These are phyloP conservation scores for Monilinia polystroma DNA, from an alignment of 2,329 filamentous ascomycete genomes.

Conservation along the genomic window DNA sequence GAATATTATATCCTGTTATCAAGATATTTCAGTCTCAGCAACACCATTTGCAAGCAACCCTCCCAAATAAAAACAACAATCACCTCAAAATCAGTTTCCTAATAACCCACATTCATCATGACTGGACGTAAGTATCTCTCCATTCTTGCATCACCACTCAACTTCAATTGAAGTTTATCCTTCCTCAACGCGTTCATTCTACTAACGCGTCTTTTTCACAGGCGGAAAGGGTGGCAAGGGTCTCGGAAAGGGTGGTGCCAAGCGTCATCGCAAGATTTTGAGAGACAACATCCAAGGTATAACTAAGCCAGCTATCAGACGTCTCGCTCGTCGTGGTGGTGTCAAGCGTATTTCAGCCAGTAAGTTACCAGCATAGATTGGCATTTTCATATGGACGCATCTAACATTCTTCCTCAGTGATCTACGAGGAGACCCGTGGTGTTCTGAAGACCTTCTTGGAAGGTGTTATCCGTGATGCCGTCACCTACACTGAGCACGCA, in stretches of 20 bases:
- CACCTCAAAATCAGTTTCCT: constrained; percentile 16
- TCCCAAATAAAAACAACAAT: constrained; percentile 5
- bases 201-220: constrained; percentile 35
- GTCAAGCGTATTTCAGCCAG: constrained; percentile 99
- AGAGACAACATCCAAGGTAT: constrained; percentile 99
- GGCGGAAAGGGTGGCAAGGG: constrained; percentile 76
- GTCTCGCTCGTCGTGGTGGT: constrained; percentile 98
- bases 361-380: constrained; percentile 44
- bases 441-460: constrained; percentile 83
- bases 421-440: constrained; percentile 80
- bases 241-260: constrained; percentile 96
- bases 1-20: constrained; percentile 23
- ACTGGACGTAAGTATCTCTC: constrained; percentile 54
- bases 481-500: constrained; percentile 59
- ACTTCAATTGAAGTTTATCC: background rate
- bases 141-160: background rate
- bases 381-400: constrained; percentile 36
- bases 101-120: constrained; percentile 47
- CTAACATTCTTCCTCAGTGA: constrained; percentile 51
- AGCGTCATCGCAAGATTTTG: constrained; percentile 98
- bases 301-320: constrained; percentile 96
- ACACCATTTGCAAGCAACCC: constrained; percentile 13
- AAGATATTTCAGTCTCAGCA: constrained; percentile 16
- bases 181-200: constrained; percentile 13
- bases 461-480: constrained; percentile 65